Evolutionary conservation across 148 eudicot genomes (phyloP).

Genomic region (Suaeda aralocaspica): DNA sequence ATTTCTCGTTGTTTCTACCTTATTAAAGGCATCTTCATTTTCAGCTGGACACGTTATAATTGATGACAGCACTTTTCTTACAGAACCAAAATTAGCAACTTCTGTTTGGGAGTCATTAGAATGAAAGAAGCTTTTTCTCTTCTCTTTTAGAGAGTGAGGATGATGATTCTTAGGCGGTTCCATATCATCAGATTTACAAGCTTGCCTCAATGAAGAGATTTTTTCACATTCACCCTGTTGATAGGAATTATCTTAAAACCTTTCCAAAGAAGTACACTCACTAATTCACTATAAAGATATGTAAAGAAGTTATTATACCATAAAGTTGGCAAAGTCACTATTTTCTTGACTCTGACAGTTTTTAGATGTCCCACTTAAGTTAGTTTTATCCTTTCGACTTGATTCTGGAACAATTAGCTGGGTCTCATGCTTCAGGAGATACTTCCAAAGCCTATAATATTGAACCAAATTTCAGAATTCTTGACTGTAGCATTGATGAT

Average conservation of each 20-base stretch:
- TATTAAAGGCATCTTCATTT: background rate
- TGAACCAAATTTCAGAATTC: background rate
- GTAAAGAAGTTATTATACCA: slow-evolving; percentile 4
- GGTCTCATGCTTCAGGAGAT: slow-evolving; percentile 26
- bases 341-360: background rate
- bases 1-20: slow-evolving; percentile 4
- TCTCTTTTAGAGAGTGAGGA: background rate
- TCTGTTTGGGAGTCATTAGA: slow-evolving; percentile 1
- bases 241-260: slow-evolving; percentile 3
- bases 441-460: slow-evolving; percentile 41
- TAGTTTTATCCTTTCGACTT: slow-evolving; percentile 9
- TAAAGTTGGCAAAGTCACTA: slow-evolving; percentile 14
- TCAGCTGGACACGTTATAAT: background rate
- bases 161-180: slow-evolving; percentile 3
- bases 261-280: background rate
- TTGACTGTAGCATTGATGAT: background rate
- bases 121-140: background rate
- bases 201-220: background rate
- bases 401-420: slow-evolving; percentile 10
- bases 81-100: background rate
- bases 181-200: background rate
- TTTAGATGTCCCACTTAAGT: background rate
- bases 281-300: background rate
- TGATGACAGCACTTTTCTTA: background rate
- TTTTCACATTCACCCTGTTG: background rate